Evolutionary conservation across 805 yeast species (phyloP).

Genomic region (Cyberlindnera mycetangii): DNA sequence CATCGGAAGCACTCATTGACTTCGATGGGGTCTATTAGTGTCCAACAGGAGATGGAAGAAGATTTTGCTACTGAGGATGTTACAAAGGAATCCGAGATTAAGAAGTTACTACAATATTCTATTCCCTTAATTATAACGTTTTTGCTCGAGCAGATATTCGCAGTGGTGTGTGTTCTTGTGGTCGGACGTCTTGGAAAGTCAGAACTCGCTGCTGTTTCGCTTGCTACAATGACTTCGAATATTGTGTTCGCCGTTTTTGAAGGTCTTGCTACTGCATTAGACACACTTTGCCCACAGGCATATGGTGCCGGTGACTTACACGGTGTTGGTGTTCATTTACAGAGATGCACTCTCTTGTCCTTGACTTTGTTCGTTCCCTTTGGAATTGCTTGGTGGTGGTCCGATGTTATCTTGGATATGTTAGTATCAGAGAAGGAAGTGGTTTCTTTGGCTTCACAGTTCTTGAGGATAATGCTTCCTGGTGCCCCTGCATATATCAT

Average conservation of each 20-base stretch:
- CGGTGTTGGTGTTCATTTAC: conserved; percentile 72
- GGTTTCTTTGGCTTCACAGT: conserved; percentile 53
- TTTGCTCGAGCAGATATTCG: conserved; percentile 52
- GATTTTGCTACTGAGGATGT: conserved; percentile 34
- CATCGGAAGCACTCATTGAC: conserved; percentile 20
- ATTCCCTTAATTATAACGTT: conserved; percentile 58
- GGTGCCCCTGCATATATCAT: conserved; percentile 79
- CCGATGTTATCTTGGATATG: conserved; percentile 39
- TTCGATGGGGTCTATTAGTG: conserved; percentile 24
- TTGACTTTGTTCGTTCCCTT: conserved; percentile 44
- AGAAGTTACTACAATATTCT: conserved; percentile 39
- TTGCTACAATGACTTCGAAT: conserved; percentile 81
- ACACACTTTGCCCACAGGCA: conserved; percentile 82
- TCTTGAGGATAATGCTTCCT: conserved; percentile 51
- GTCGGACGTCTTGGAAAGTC: conserved; percentile 84
- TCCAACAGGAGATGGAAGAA: conserved; percentile 20
- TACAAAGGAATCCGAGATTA: conserved; percentile 35
- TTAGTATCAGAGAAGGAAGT: conserved; percentile 55
- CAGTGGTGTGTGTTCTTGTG: conserved; percentile 54
- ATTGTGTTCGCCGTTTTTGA: conserved; percentile 78
- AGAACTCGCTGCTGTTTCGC: conserved; percentile 79
- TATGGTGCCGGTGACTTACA: conserved; percentile 72
- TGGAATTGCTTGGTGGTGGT: conserved; percentile 57
- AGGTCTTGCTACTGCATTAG: conserved; percentile 80
- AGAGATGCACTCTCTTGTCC: conserved; percentile 59